phyloP scores from a whole-genome alignment of 2,329 filamentous ascomycete species.

The Orbilia quercus region DNA sequence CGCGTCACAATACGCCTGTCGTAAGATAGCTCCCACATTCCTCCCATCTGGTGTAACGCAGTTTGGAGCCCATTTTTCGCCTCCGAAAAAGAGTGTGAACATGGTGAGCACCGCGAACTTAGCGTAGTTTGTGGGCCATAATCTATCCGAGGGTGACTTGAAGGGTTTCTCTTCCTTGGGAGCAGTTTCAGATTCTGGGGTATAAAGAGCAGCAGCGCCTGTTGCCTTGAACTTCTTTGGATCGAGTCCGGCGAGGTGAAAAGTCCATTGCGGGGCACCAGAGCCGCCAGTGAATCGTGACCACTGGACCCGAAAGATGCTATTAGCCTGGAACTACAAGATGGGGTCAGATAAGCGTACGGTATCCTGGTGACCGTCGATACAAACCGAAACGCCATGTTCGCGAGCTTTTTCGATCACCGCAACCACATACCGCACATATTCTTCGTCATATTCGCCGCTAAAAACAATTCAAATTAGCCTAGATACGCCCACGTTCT shows the following conservation, averaged over 20 bases:
- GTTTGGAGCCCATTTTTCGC: constrained; percentile 90
- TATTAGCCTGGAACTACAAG: neutral
- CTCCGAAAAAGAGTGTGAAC: constrained; percentile 93
- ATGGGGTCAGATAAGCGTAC: constrained; percentile 43
- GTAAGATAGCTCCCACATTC: constrained; percentile 96
- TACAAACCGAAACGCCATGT: constrained; percentile 64
- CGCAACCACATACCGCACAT: constrained; percentile 63
- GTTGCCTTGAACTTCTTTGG: constrained; percentile 57
- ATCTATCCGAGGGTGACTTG: constrained; percentile 58
- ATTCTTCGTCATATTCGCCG: constrained; percentile 62
- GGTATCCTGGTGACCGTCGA: constrained; percentile 65
- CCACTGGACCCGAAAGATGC: constrained; percentile 60
- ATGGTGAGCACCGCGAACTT: constrained; percentile 87
- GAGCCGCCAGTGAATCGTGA: constrained; percentile 65
- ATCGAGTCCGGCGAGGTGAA: constrained; percentile 64
- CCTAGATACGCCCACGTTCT: neutral
- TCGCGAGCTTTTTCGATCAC: constrained; percentile 63
- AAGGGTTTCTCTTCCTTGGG: constrained; percentile 54
- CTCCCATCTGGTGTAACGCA: constrained; percentile 71
- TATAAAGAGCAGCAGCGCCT: constrained; percentile 56
- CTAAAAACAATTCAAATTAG: constrained; percentile 17
- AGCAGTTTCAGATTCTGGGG: constrained; percentile 46
- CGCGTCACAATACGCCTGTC: constrained; percentile 83
- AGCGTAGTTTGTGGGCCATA: constrained; percentile 97
- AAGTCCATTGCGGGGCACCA: constrained; percentile 65